phyloP scores from a whole-genome alignment of 2,329 filamentous ascomycete genomes.

The Chalaropsis thielavioides region DNA sequence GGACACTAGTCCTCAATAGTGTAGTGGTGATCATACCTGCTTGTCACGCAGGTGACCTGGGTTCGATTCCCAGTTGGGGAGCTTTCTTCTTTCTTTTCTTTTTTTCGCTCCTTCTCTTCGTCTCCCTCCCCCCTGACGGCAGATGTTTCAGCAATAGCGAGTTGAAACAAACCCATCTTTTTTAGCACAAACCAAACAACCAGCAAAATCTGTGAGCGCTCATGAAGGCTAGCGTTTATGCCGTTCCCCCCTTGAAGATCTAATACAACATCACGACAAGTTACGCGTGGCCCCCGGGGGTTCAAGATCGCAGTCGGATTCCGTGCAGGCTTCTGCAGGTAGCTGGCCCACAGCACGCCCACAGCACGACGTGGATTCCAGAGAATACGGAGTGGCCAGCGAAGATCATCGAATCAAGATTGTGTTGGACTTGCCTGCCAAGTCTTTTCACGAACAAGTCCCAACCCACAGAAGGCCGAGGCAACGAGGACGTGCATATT shows the following conservation, averaged over 20 bases:
- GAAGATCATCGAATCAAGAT: background rate
- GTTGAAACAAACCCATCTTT: background rate
- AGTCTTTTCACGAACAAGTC: background rate
- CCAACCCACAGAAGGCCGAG: background rate
- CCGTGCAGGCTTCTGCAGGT: too few relatives aligned
- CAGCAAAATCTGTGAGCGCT: too few relatives aligned
- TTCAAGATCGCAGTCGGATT: background rate
- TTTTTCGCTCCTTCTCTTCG: background rate
- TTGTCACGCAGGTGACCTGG: slow-evolving; percentile 12
- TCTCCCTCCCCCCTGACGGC: too few relatives aligned
- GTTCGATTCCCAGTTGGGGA: slow-evolving; percentile 12
- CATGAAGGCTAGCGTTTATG: too few relatives aligned
- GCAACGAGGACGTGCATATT: background rate
- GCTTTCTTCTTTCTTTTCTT: background rate
- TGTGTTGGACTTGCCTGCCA: background rate
- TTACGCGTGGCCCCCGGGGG: background rate
- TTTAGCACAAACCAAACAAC: too few relatives aligned
- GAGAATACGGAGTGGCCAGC: too few relatives aligned
- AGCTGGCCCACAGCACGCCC: too few relatives aligned
- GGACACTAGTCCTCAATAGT: background rate
- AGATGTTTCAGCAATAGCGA: background rate
- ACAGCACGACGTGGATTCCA: too few relatives aligned
- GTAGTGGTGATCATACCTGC: slow-evolving; percentile 11
- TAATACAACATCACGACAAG: background rate
- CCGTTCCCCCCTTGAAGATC: background rate